Percentiles rank a stretch among this genome's conserved stretches.
Conservation (phyloP, 2,329 filamentous ascomycete species). For the Trichoderma koningiopsis region DNA sequence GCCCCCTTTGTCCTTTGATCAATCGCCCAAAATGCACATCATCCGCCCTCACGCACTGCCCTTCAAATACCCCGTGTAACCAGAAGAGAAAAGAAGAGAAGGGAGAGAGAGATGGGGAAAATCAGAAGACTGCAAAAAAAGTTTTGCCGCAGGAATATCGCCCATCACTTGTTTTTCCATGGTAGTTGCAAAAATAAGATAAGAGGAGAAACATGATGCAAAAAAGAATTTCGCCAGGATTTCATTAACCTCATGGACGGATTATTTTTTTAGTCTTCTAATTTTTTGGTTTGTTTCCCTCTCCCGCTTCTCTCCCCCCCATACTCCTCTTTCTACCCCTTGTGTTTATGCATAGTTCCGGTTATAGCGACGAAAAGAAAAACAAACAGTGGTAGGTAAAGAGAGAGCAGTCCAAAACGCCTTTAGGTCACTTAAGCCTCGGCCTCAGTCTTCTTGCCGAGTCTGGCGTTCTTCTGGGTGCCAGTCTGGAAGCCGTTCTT, state of each 20-base stretch:
- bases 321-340: slow-evolving; percentile 11
- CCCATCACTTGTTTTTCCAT: slow-evolving; percentile 14
- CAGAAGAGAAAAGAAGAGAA: background rate
- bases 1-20: slow-evolving; percentile 28
- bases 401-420: slow-evolving; percentile 13
- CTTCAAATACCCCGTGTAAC: slow-evolving; percentile 13
- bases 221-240: slow-evolving; percentile 20
- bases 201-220: slow-evolving; percentile 9
- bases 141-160: slow-evolving; percentile 1
- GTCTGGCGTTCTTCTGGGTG: slow-evolving; percentile 76
- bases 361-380: slow-evolving; percentile 23
- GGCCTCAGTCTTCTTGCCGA: slow-evolving; percentile 33
- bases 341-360: slow-evolving; percentile 28
- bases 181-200: slow-evolving; percentile 6
- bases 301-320: slow-evolving; percentile 11
- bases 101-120: background rate
- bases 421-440: slow-evolving; percentile 36
- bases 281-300: slow-evolving; percentile 23
- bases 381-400: slow-evolving; percentile 14
- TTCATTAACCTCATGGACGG: slow-evolving; percentile 22
- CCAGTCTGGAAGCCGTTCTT: slow-evolving; percentile 97
- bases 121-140: background rate
- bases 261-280: slow-evolving; percentile 20
- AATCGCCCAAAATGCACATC: slow-evolving; percentile 27
- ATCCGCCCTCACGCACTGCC: slow-evolving; percentile 2